Evolutionary conservation across 805 yeast species (phyloP).

Genomic region (Limtongia smithiae): DNA sequence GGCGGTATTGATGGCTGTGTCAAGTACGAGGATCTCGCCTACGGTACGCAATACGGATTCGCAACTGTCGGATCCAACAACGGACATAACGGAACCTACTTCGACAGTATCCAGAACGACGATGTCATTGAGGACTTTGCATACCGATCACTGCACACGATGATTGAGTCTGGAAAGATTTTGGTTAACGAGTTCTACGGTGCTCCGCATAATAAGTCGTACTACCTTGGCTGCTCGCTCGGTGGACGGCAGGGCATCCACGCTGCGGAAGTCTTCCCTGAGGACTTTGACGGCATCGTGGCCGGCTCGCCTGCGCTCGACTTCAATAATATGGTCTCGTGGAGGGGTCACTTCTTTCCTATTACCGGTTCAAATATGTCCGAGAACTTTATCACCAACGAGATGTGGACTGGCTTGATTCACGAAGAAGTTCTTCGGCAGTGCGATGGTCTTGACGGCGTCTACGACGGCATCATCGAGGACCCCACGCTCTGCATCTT

Average conservation of each 20-base stretch:
- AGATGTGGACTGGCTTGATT: background rate
- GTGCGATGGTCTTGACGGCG: constrained; percentile 16
- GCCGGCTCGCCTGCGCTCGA: constrained; percentile 16
- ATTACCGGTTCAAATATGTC: background rate
- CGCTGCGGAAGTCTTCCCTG: constrained; percentile 5
- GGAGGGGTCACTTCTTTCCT: constrained; percentile 2
- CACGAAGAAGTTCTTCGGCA: constrained; percentile 1
- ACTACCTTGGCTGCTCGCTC: constrained; percentile 14
- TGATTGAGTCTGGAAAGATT: constrained; percentile 4
- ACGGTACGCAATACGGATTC: constrained; percentile 4
- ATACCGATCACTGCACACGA: constrained; percentile 3
- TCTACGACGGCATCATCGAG: constrained; percentile 11
- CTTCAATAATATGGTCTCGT: constrained; percentile 1
- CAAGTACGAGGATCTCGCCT: constrained; percentile 8
- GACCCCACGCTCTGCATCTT: constrained; percentile 10
- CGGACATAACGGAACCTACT: constrained; percentile 5
- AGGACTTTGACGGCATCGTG: constrained; percentile 16
- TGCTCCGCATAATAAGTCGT: constrained; percentile 1
- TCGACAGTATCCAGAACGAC: background rate
- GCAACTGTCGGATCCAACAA: constrained; percentile 6
- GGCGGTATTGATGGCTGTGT: constrained; percentile 8
- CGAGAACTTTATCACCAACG: background rate
- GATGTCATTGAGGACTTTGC: constrained; percentile 6
- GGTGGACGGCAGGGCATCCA: constrained; percentile 14
- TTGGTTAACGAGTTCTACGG: constrained; percentile 9